Percentiles rank a stretch among this genome's conserved stretches.
Conservation (phyloP, 345 rosid genomes). For the Aquilaria sinensis region DNA sequence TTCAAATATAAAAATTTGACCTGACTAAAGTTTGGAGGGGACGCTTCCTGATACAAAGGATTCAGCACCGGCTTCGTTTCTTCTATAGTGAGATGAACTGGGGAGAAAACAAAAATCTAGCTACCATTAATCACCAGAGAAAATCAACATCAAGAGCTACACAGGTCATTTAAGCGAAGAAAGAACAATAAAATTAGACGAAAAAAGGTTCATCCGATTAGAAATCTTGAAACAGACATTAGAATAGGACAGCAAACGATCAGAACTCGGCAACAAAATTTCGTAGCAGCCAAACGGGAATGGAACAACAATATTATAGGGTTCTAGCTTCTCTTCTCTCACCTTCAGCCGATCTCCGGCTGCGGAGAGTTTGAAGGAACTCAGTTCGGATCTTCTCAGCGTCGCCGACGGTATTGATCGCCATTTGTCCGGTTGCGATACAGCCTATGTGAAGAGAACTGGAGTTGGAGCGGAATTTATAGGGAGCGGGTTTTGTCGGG, state of each 20-base stretch:
- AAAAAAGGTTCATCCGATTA: neutral
- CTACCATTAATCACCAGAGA: too few species aligned
- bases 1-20: constrained; percentile 19
- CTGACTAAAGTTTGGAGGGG: constrained; percentile 37
- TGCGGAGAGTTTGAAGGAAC: constrained; percentile 45
- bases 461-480: constrained; percentile 4
- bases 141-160: neutral
- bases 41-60: constrained; percentile 50
- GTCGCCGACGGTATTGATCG: neutral
- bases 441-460: neutral
- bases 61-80: constrained; percentile 42
- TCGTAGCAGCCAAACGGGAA: constrained; percentile 5
- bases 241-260: too few species aligned
- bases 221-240: too few species aligned
- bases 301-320: neutral
- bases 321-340: neutral
- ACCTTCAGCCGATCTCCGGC: constrained; percentile 53
- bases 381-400: constrained; percentile 37
- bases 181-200: constrained; percentile 1
- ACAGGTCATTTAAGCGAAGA: neutral
- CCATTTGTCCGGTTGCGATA: constrained; percentile 13
- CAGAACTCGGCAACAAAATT: neutral
- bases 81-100: constrained; percentile 53
- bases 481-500: neutral
- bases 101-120: neutral